Evolutionary conservation across 2,329 filamentous ascomycete genomes (phyloP).

Genomic region (Curvularia sp.): DNA sequence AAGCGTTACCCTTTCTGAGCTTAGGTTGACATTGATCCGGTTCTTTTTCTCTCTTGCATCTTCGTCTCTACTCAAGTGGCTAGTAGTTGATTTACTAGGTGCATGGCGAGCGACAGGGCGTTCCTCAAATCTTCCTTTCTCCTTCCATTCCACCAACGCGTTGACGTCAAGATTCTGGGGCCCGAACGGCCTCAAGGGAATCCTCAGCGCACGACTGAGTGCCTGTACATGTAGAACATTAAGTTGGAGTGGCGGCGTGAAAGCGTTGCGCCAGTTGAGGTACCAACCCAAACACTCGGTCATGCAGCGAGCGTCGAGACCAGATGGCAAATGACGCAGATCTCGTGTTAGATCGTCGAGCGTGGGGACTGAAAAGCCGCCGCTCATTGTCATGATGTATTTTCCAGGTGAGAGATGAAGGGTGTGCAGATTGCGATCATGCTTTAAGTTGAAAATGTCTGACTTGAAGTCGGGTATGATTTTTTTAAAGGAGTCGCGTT

Average conservation of each 20-base stretch:
- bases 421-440: conserved; percentile 24
- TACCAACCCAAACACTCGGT: conserved; percentile 36
- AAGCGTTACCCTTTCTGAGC: conserved; percentile 14
- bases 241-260: conserved; percentile 32
- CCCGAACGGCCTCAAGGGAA: conserved; percentile 22
- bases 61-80: no score
- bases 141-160: conserved; percentile 31
- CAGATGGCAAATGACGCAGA: conserved; percentile 26
- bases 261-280: conserved; percentile 18
- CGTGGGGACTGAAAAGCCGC: conserved; percentile 21
- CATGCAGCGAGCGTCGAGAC: conserved; percentile 29
- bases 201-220: conserved; percentile 27
- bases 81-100: neutral
- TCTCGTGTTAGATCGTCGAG: conserved; percentile 34
- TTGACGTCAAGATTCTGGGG: conserved; percentile 30
- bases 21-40: conserved; percentile 19
- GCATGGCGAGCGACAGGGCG: conserved; percentile 6
- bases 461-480: conserved; percentile 22
- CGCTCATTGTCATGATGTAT: conserved; percentile 12
- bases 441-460: conserved; percentile 17
- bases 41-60: neutral
- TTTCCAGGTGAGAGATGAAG: conserved; percentile 13
- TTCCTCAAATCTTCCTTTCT: conserved; percentile 20
- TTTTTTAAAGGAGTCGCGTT: conserved; percentile 23
- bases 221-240: conserved; percentile 38